Conservation (phyloP, 164 flowering plant genomes). For the Santalum album region DNA sequence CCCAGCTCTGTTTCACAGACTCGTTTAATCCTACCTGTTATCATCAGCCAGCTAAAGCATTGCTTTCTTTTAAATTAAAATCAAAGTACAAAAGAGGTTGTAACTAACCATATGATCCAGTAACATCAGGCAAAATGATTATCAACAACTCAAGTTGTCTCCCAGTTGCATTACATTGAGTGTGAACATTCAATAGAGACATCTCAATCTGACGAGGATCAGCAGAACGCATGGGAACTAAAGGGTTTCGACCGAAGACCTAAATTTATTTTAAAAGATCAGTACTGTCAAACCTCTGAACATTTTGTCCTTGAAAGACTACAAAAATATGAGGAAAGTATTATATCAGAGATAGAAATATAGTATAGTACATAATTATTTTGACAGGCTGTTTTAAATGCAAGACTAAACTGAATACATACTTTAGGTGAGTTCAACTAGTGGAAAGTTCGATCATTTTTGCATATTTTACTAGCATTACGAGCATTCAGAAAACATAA, state of each 20-base stretch:
- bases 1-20: conserved; percentile 63
- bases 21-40: conserved; percentile 43
- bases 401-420: too few species aligned
- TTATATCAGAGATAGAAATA: too few species aligned
- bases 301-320: too few species aligned
- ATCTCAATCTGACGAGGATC: conserved; percentile 33
- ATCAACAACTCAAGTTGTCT: conserved; percentile 63
- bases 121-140: conserved; percentile 59
- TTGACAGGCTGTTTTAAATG: too few species aligned
- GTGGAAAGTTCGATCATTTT: too few species aligned
- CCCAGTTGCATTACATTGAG: conserved; percentile 8
- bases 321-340: too few species aligned
- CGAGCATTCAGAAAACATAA: too few species aligned
- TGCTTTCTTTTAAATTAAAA: background rate
- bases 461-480: too few species aligned
- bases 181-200: conserved; percentile 29
- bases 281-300: too few species aligned
- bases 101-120: conserved; percentile 65
- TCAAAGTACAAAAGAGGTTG: background rate
- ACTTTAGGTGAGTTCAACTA: too few species aligned
- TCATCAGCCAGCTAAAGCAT: background rate
- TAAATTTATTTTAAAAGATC: conserved; percentile 6
- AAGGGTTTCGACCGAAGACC: conserved; percentile 40
- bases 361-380: too few species aligned
- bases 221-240: conserved; percentile 25